Evolutionary conservation across 139 green algal genomes (phyloP), one percentile per base, ranked within the genome.

Genomic region (Coelastrella sp.): DNA sequence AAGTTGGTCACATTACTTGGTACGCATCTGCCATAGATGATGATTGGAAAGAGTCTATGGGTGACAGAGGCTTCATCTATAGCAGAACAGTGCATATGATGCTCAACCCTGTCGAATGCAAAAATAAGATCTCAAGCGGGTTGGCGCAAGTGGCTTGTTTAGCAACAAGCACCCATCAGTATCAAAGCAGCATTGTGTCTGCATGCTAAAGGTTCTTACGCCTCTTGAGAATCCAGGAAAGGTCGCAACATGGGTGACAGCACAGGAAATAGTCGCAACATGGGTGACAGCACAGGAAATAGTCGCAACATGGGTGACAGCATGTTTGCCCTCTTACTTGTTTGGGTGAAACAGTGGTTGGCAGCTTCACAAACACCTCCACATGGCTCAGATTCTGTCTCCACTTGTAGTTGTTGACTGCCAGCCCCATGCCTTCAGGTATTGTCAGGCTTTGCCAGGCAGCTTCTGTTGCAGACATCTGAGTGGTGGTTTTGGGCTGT

Each of bases 371-470:
- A 89, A 92, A 95, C 32, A 96, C 53, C 88, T 96, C 91, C 19
- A 98, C 94, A 43, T 95, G 91, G 1, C 88, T 91, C 84, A 96
- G 94, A 79, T 89, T 96, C 88, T 98, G 96, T 5, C 41, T 84
- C 95, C 95, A 98, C 84, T 96, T 98, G 89, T 95, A 95, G 25
- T 60, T 51, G 53, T 76, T 73, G 80, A 81, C 88, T 53, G 91
- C 88, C 40, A 94, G 15, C 34, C 92, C 92, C 34, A 96, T 77
- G 15, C 75, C 53, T 30, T 32, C n/a, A 11, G 88, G 81, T 27
- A 94, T 64, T 11, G 92, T 59, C 15, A 97, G 87, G 2, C 83
- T 79, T 9, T 72, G 17, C 76, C 76, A 83, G 32, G 30, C 76
- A 27, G 5, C 71, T n/a, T 48, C 50, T 7, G 15, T 23, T n/a